Percentiles rank a stretch among this genome's conserved stretches.
Conservation (phyloP, 768 basidiomycete species). For the Pisolithus orientalis region DNA sequence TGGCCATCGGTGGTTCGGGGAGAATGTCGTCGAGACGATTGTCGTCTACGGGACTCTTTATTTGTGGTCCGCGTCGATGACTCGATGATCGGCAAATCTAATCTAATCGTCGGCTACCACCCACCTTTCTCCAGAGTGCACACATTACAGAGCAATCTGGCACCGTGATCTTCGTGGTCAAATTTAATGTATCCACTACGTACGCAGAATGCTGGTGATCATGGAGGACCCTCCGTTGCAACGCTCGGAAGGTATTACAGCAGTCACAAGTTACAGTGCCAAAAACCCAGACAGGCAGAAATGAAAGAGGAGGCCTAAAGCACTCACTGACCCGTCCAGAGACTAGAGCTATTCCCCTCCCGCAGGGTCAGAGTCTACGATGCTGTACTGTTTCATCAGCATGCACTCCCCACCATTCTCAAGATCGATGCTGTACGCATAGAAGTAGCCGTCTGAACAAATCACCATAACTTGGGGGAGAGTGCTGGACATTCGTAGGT, state of each 20-base stretch:
- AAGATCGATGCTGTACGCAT: conserved; percentile 91
- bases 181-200: not conserved
- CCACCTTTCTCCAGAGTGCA: not conserved
- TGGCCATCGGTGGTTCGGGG: conserved; percentile 40
- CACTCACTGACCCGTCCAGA: not conserved
- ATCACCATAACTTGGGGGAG: conserved; percentile 97
- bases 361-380: conserved; percentile 21
- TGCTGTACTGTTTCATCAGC: conserved; percentile 87
- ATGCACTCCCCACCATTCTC: conserved; percentile 95
- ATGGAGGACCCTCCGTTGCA: not conserved
- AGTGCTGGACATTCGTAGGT: conserved; percentile 42
- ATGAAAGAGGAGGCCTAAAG: not conserved
- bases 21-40: no score
- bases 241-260: not conserved
- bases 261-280: not conserved
- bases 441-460: conserved; percentile 92
- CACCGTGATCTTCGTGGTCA: not conserved
- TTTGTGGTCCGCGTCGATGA: not conserved
- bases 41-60: no score
- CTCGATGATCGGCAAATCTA: not conserved
- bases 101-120: not conserved
- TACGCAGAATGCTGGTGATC: not conserved
- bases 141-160: no score
- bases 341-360: conserved; percentile 23
- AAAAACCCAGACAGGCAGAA: not conserved